A percentile compares a stretch with the other conserved stretches of the same genome.
These are phyloP conservation scores for Yarrowia yakushimensis DNA, from an alignment of 805 yeast species.

Conservation along the genomic window DNA sequence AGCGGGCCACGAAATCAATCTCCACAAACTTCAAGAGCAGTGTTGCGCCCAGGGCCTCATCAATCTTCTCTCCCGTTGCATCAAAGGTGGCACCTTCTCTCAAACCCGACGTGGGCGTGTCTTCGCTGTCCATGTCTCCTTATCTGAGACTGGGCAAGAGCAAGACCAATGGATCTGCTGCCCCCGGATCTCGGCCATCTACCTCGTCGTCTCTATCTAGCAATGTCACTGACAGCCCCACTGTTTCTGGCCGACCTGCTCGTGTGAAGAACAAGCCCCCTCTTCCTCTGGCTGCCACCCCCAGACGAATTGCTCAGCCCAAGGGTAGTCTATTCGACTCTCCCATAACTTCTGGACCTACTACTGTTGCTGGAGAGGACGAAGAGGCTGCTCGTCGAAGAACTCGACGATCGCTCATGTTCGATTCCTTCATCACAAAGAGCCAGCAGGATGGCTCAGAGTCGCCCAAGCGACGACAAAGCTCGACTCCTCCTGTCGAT, in stretches of 20 bases:
- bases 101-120: not conserved
- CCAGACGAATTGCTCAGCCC: constrained; percentile 2
- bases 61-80: constrained; percentile 21
- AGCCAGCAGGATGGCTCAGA: not conserved
- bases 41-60: not conserved
- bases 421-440: constrained; percentile 11
- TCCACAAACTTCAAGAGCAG: not conserved
- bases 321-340: constrained; percentile 15
- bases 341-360: not conserved
- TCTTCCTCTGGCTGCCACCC: constrained; percentile 16
- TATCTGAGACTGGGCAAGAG: constrained; percentile 3
- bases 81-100: not conserved
- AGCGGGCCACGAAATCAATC: not conserved
- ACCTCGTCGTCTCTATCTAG: not conserved
- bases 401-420: constrained; percentile 15
- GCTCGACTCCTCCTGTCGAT: constrained; percentile 5
- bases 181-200: not conserved
- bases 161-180: not conserved
- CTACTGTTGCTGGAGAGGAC: not conserved
- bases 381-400: constrained; percentile 2
- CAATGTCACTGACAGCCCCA: not conserved
- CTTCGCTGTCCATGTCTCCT: constrained; percentile 21
- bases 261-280: constrained; percentile 17
- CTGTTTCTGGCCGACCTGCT: not conserved
- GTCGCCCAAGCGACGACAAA: constrained; percentile 9